These are phyloP conservation scores for Pseudoperonospora humuli DNA, from an alignment of 352 stramenopile genomes.

Conservation along the genomic window DNA sequence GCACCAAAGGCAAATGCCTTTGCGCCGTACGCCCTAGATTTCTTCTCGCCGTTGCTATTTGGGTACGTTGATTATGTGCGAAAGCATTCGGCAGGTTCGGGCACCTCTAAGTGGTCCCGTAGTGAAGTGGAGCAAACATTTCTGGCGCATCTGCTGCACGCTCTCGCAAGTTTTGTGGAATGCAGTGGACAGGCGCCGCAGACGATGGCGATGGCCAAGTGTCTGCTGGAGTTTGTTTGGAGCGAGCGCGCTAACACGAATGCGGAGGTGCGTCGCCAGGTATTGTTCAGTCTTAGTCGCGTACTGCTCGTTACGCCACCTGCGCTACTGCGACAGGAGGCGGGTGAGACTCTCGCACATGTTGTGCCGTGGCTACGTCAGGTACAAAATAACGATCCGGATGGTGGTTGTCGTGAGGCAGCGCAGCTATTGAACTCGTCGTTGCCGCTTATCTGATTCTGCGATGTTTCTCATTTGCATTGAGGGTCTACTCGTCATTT, in stretches of 20 bases:
- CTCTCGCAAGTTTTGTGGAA: conserved; percentile 60
- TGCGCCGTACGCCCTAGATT: conserved; percentile 43
- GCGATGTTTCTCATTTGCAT: not conserved
- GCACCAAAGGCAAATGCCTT: conserved; percentile 57
- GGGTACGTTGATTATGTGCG: conserved; percentile 57
- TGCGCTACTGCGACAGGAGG: conserved; percentile 46
- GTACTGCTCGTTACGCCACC: conserved; percentile 56
- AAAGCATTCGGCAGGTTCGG: conserved; percentile 12
- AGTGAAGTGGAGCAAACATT: conserved; percentile 64
- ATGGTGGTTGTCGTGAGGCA: conserved; percentile 63
- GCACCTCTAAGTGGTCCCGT: conserved; percentile 11
- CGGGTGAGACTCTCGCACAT: conserved; percentile 35
- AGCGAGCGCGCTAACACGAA: conserved; percentile 31
- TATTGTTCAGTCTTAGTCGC: conserved; percentile 64
- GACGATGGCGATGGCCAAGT: conserved; percentile 60
- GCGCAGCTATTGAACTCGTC: conserved; percentile 46
- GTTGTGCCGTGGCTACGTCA: conserved; percentile 49
- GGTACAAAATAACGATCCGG: conserved; percentile 36
- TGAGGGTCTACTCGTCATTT: too few relatives aligned
- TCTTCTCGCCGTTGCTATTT: conserved; percentile 73
- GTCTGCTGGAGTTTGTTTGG: conserved; percentile 65
- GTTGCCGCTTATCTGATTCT: conserved; percentile 11
- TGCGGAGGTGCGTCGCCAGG: conserved; percentile 59
- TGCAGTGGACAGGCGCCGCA: conserved; percentile 49
- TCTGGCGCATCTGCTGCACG: conserved; percentile 59